Percentiles rank a stretch among this genome's conserved stretches.
Conservation (phyloP, 495 filamentous ascomycete genomes). For the Bathelium albidoporum region DNA sequence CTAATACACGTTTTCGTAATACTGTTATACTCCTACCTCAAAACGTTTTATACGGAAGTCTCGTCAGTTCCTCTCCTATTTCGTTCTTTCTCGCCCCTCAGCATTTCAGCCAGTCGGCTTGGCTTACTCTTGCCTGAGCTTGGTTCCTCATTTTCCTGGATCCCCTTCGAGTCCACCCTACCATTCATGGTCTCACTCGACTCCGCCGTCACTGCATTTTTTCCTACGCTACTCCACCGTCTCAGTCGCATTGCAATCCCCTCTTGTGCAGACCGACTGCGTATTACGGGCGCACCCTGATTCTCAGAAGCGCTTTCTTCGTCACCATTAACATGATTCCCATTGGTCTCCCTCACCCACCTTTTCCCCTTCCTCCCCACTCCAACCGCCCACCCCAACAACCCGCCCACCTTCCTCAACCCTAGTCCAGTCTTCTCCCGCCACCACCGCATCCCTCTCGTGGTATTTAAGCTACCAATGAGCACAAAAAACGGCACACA, state of each 20-base stretch:
- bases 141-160: neutral
- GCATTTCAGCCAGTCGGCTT: neutral
- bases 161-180: neutral
- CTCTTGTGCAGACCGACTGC: conserved; percentile 1
- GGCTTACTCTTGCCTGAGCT: neutral
- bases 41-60: neutral
- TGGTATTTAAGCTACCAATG: conserved; percentile 34
- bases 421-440: conserved; percentile 8
- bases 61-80: neutral
- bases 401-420: neutral
- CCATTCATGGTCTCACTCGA: neutral
- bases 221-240: neutral
- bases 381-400: neutral
- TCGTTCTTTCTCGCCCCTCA: neutral
- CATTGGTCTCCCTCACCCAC: neutral
- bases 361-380: neutral
- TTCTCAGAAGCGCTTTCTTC: neutral
- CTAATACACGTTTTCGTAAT: too few species aligned
- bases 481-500: conserved; percentile 38
- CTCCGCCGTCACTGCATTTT: neutral
- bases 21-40: too few species aligned
- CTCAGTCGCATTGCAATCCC: neutral
- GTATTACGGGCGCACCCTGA: neutral
- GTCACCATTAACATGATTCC: neutral
- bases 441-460: conserved; percentile 18